Base-by-base conservation (phyloP, 768 basidiomycete genomes). In the button mushroom (Agaricus bisporus) region DNA sequence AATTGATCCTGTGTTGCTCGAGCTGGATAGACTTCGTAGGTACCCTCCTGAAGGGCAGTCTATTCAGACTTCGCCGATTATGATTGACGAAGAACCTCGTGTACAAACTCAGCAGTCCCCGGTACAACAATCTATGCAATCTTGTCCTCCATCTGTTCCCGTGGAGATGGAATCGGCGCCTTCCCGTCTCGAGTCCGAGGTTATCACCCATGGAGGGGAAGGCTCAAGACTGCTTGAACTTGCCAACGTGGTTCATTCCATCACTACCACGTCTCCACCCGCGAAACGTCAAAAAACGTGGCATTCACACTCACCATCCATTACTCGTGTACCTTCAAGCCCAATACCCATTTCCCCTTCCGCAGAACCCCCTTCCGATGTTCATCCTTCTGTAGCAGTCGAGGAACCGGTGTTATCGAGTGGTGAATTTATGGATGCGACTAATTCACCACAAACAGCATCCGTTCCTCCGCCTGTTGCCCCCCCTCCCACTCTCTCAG, bases 361-460 rank as follows among this genome's bases (percentile, higher is more conserved):
- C 9, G 47, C 48, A 43, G 59, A 59, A 41, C 51, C 39, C 29
- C 49, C 51, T 32, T 29, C 17, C 35, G 32, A 39, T 22, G 5
- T 39, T 8, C 15, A 10, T 28, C n/a, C 45, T 47, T 10, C 42
- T 35, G 14, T 43, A 20, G 29, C 56, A 0, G 39, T 43, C 37
- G 41, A 42, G 17, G 37, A 22, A 20, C 32, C 44, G 20, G 12
- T 35, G 18, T 8, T 26, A 10, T 11, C 42, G 37, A 50, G 32
- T 15, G 45, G 37, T 18, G 38, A 48, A 37, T 12, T 15, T 22
- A 43, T 18, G 35, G 52, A 14, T 14, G 9, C 25, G 15, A 15
- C 48, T 22, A 14, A 66, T 55, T 22, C 44, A 54, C 60, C 80
- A 39, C 29, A 4, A 14, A 7, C 39, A 41, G 15, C 49, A n/a